Base-by-base conservation (phyloP, 2,329 filamentous ascomycete species). In the Ascochyta pisi region DNA sequence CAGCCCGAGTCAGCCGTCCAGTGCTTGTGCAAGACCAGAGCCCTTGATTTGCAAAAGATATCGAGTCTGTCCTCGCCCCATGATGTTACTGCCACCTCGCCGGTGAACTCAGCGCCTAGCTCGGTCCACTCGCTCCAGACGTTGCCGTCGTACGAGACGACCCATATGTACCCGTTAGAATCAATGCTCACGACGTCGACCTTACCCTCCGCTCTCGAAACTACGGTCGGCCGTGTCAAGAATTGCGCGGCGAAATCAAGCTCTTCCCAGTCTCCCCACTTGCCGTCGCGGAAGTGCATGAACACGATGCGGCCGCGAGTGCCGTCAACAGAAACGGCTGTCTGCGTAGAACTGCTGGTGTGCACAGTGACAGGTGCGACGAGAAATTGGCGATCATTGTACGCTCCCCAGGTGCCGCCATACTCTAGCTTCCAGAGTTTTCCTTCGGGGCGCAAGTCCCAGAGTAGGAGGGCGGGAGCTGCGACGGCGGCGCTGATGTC, bases 31-130 rank as follows among this genome's bases (percentile, higher is more conserved):
- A 42, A 26, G 6, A 52, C 47, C 1, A 23, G 38, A 2, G 42
- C 19, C 9, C 26, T 26, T 10, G 15, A 16, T 8, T 44, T 50
- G 24, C 29, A 52, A 23, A 59, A 59, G 4, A 62, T 49, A 16
- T 61, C 58, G 39, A 61, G 54, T 12, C 58, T n/a, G 23, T 58
- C 38, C 16, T 55, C 50, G 26, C 41, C 50, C 54, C 54, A 61
- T 0, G 54, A 50, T 6, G 58, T 58, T 4, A 47, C 54, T 41
- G 43, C 33, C 4, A 61, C 34, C 2, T 61, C 57, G 29, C 54
- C 29, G 22, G 12, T 31, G 33, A 55, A 33, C 1, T 42, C 47
- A 33, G 23, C 13, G 3, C 47, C 58, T 3, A 61, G 38, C 13
- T 58, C 35, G 0, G 46, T 58, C 54, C 50, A 55, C 24, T 48